Evolutionary conservation across 352 stramenopile genomes (phyloP).

Genomic region (Proteromonas lacertae): DNA sequence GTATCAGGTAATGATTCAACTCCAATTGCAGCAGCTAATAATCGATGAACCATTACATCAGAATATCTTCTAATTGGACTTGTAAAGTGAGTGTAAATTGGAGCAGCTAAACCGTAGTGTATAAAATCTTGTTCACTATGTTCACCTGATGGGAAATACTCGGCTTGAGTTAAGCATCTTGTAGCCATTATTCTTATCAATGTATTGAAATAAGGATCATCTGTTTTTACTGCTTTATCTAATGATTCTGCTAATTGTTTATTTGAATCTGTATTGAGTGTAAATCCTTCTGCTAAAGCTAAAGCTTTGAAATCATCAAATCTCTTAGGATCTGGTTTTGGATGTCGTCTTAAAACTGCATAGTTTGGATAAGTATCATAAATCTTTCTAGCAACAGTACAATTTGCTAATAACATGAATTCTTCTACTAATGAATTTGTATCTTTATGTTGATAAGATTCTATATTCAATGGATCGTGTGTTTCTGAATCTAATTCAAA

Average conservation of each 20-base stretch:
- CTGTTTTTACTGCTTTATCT: constrained; percentile 22
- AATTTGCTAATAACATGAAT: constrained; percentile 94
- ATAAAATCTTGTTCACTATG: constrained; percentile 25
- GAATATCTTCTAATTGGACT: constrained; percentile 69
- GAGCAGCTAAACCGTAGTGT: constrained; percentile 82
- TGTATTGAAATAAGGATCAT: constrained; percentile 33
- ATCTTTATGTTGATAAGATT: constrained; percentile 56
- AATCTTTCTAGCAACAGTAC: constrained; percentile 69
- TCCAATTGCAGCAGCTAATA: too few relatives aligned
- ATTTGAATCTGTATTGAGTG: constrained; percentile 32
- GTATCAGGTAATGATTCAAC: too few relatives aligned
- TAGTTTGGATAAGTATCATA: constrained; percentile 36
- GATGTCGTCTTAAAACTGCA: constrained; percentile 52
- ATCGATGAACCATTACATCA: constrained; percentile 40
- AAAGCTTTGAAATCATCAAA: constrained; percentile 5
- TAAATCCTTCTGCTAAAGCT: constrained; percentile 14
- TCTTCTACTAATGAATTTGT: constrained; percentile 79
- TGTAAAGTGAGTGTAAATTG: constrained; percentile 94
- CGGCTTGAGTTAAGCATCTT: constrained; percentile 60
- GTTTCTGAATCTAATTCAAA: constrained; percentile 61
- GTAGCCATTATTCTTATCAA: constrained; percentile 61
- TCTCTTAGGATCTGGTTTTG: constrained; percentile 21
- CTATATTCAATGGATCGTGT: constrained; percentile 39
- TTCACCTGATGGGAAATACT: constrained; percentile 55
- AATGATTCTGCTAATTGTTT: constrained; percentile 39